Evolutionary conservation across 139 green algal species (phyloP).

Genomic region (Tetradesmus lagerheimii): DNA sequence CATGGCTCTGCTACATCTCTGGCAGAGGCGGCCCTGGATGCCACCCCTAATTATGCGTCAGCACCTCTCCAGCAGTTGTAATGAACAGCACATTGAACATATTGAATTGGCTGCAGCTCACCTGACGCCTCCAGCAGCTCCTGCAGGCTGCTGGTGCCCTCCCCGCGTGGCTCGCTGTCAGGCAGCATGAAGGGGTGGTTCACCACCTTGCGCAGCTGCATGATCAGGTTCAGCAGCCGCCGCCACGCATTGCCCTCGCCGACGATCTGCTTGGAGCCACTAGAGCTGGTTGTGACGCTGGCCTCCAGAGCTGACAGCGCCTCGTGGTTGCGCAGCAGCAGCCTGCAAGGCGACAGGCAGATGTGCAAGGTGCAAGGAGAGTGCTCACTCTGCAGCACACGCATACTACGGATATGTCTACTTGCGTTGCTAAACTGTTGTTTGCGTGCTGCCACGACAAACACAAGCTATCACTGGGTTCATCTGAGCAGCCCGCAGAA

Average conservation of each 20-base stretch:
- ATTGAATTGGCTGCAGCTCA: no score
- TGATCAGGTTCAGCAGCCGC: constrained; percentile 76
- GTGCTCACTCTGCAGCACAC: no score
- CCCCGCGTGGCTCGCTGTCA: constrained; percentile 72
- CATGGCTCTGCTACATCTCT: no score
- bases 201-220: constrained; percentile 85
- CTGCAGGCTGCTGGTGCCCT: constrained; percentile 61
- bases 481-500: no score
- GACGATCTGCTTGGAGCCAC: background rate
- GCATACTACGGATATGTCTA: no score
- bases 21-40: no score
- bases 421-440: background rate
- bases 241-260: constrained; percentile 51
- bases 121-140: constrained; percentile 69
- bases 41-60: no score
- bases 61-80: no score
- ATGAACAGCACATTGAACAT: no score
- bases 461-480: background rate
- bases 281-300: background rate
- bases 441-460: background rate
- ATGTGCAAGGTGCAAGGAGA: no score
- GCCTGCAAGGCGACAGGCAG: background rate
- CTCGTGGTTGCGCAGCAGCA: constrained; percentile 41
- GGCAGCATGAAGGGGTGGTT: constrained; percentile 86
- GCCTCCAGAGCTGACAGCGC: background rate